Percentiles rank a stretch among this genome's conserved stretches.
These are phyloP conservation scores for Pseudogymnoascus sp. DNA, from an alignment of 2,329 filamentous ascomycete genomes.

Conservation along the genomic window DNA sequence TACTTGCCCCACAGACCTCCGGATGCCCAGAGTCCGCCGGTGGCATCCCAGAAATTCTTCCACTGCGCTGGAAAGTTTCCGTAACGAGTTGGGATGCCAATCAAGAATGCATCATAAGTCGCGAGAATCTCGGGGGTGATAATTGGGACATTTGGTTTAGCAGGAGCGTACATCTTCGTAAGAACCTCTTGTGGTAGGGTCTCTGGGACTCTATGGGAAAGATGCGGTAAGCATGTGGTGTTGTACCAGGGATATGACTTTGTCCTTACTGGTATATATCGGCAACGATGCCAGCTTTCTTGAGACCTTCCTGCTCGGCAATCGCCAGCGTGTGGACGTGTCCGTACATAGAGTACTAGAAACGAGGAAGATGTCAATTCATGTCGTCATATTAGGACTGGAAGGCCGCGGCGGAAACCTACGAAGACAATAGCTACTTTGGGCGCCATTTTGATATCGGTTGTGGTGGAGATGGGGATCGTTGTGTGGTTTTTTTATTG, in stretches of 20 bases:
- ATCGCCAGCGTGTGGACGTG: slow-evolving; percentile 78
- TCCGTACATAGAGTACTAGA: slow-evolving; percentile 86
- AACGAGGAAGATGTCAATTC: neutral
- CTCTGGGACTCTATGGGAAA: slow-evolving; percentile 56
- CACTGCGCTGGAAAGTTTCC: slow-evolving; percentile 98
- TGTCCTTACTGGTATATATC: slow-evolving; percentile 68
- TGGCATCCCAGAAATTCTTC: slow-evolving; percentile 86
- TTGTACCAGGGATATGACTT: neutral
- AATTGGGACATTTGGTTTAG: slow-evolving; percentile 62
- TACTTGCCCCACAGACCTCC: slow-evolving; percentile 82
- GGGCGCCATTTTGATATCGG: slow-evolving; percentile 34
- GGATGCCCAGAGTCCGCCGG: slow-evolving; percentile 67
- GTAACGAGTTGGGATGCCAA: slow-evolving; percentile 92
- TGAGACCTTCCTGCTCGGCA: slow-evolving; percentile 84
- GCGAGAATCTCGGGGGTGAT: slow-evolving; percentile 52
- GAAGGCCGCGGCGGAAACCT: slow-evolving; percentile 32
- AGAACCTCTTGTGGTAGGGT: slow-evolving; percentile 80
- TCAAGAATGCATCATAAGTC: slow-evolving; percentile 77
- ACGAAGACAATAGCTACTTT: slow-evolving; percentile 89
- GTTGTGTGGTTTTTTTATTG: neutral
- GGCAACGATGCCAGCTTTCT: slow-evolving; percentile 72
- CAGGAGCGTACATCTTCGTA: slow-evolving; percentile 79
- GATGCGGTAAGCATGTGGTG: slow-evolving; percentile 13
- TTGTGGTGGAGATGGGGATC: neutral
- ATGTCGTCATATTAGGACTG: slow-evolving; percentile 5